Base-by-base conservation (phyloP, 495 filamentous ascomycete genomes). In the Lophiotrema nucula region DNA sequence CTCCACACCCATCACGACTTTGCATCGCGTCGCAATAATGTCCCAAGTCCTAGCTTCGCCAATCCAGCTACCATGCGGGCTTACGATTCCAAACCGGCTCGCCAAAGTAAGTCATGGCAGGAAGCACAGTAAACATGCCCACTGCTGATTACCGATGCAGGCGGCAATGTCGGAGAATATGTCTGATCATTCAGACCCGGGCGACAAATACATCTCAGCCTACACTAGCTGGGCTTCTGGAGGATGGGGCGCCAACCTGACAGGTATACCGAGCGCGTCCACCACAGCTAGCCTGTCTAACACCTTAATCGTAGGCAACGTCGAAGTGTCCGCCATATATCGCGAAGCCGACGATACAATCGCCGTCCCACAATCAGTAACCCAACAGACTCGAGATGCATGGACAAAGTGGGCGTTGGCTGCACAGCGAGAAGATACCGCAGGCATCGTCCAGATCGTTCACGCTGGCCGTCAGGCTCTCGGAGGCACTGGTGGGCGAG, bases 401-500 rank as follows among this genome's bases (percentile, higher is more conserved):
- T 83, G 77, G 74, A 74, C 71, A 47, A 67, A 70, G 38, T 83
- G 77, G 64, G 81, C 81, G 11, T 51, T 67, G 8, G 65, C 76
- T 35, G 69, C 65, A 58, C 75, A 81, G 53, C 66, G 73, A 18
- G 65, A 76, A 41, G 76, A 74, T 22, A 76, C 80, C 2, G 77
- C 80, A 0, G 60, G 72, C 10, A 70, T 86, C 25, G 73, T 82
- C 1, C 82, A 87, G 58, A 62, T 85, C 51, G 77, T 74, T 62
- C 83, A 87, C 51, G 79, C 82, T 0, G 82, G 82, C 2, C 74
- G 82, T 0, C 83, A 86, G 57, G 80, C 77, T 0, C 73, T 74
- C 5, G 66, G 72, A 1, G 66, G 69, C 4, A 72, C 76, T 0
- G 81, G 82, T 0, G 61, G 66, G 5, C 70, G 80, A 19, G 68